Base-by-base conservation (phyloP, 306 rosid species). In the Ziziphus jujuba region DNA sequence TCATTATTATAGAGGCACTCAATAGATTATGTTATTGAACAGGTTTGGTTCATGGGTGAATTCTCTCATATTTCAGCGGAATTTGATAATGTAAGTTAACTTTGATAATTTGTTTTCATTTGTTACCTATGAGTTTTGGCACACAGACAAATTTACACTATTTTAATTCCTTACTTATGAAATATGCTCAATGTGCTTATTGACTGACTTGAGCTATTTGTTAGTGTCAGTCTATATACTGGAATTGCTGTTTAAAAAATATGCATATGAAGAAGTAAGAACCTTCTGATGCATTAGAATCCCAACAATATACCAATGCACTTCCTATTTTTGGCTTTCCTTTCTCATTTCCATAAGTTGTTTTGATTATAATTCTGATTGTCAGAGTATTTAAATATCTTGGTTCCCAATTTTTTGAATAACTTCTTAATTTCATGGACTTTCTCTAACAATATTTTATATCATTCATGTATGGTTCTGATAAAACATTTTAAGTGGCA, bases 1-100 rank as follows among this genome's bases (percentile, higher is more conserved):
- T 34, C 43, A 19, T 40, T 43, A 28, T 63, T 53, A 53, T 35
- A 23, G 56, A 28, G 23, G 49, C 33, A 55, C 66, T 72, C 61
- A 57, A 23, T 63, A 72, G 40, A 68, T 35, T 56, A 20, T 49
- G 66, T 80, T 59, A 66, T 16, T 80, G 58, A 53, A 53, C 88
- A 87, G 93, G 84, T 84, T 56, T 87, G 93, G 93, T 84, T 87
- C 83, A 84, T 87, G 93, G 93, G 90, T 36, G 93, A 87, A 74
- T 87, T 84, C 77, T 75, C 90, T 58, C 88, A 87, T 61, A 87
- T 87, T 60, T 82, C 88, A 58, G 51, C 60, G 61, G 88, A 87
- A 61, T 84, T 87, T 40, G 93, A 87, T 72, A 78, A 24, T 59
- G 93, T 87, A 80, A 87, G 93, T 81, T 52, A 16, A 69, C 40